Base-by-base conservation (phyloP, 805 yeast species). In the Gaillardinia entomophila region DNA sequence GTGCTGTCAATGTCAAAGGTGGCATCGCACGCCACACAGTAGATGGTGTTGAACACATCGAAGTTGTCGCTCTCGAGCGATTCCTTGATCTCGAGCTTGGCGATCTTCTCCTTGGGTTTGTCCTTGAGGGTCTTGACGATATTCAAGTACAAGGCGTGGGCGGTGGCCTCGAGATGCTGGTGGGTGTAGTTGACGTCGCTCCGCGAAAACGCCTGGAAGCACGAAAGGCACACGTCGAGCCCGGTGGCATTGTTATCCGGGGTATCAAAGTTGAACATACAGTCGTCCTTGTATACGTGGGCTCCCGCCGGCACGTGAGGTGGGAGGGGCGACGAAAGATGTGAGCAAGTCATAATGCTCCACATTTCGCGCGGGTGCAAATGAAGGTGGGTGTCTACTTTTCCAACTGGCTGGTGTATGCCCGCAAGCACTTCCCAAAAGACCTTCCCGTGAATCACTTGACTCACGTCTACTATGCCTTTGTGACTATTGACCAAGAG, bases 231-330 rank as follows among this genome's bases (percentile, higher is more conserved):
- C 11, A 89, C 74, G 48, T 83, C 89, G 12, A 90, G 53, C 1
- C 94, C 94, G 5, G 52, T 33, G 4, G 37, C 43, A 8, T 60
- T 59, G 32, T 68, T 60, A 32, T 62, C 71, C 24, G 85, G 74
- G 0, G 85, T 77, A 39, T 79, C 90, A 50, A 82, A 90, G 33
- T 89, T 82, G 58, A 75, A 90, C 62, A 83, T 82, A 52, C 97
- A 89, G 43, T 88, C 96, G 60, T 90, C 97, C 51, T 86, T 89
- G 48, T 77, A 79, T 12, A 89, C 75, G 2, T 68, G 46, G 25
- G 53, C 37, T 16, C 43, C 36, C 12, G 48, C 28, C 2, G 54
- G 40, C 17, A 60, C 41, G 4, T 31, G 24, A 17, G 37, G 16
- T 4, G 60, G 53, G 17, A 60, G 11, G 25, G 13, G 10, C 13